A percentile compares a stretch with the other conserved stretches of the same genome.
These are phyloP conservation scores for Penicillium desertorum DNA, from an alignment of 495 filamentous ascomycete genomes.

Conservation along the genomic window DNA sequence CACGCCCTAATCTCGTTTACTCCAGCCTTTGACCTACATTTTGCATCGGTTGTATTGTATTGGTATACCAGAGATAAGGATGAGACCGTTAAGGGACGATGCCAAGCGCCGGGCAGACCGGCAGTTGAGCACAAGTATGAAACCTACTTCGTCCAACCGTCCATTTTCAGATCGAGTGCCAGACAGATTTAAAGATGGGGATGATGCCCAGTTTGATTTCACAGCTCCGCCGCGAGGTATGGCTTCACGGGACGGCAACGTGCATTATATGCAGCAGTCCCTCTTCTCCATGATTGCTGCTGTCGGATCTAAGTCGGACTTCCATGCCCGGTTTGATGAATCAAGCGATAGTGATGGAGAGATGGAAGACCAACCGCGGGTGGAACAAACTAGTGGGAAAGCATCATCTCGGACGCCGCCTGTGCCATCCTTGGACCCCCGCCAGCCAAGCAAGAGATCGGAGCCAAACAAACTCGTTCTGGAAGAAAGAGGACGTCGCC, in stretches of 20 bases:
- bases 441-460: not conserved
- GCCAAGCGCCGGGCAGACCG: conserved; percentile 34
- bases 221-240: conserved; percentile 53
- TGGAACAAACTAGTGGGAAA: conserved; percentile 2
- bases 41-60: conserved; percentile 11
- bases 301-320: conserved; percentile 78
- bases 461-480: conserved; percentile 9
- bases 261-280: conserved; percentile 84
- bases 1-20: conserved; percentile 6
- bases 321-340: conserved; percentile 77
- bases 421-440: conserved; percentile 7
- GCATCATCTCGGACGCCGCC: conserved; percentile 19
- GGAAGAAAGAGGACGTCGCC: conserved; percentile 42
- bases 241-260: conserved; percentile 40
- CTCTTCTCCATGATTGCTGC: conserved; percentile 92
- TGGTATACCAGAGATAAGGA: conserved; percentile 16
- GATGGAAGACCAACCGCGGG: conserved; percentile 27
- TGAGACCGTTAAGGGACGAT: conserved; percentile 38
- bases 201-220: conserved; percentile 72
- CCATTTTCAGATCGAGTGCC: conserved; percentile 69
- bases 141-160: conserved; percentile 41
- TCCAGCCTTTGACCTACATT: conserved; percentile 10
- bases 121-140: conserved; percentile 38
- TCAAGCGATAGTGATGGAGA: conserved; percentile 79
- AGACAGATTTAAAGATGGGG: conserved; percentile 71